Evolutionary conservation across 495 filamentous ascomycete genomes (phyloP).

Genomic region (Annulohypoxylon nitens): DNA sequence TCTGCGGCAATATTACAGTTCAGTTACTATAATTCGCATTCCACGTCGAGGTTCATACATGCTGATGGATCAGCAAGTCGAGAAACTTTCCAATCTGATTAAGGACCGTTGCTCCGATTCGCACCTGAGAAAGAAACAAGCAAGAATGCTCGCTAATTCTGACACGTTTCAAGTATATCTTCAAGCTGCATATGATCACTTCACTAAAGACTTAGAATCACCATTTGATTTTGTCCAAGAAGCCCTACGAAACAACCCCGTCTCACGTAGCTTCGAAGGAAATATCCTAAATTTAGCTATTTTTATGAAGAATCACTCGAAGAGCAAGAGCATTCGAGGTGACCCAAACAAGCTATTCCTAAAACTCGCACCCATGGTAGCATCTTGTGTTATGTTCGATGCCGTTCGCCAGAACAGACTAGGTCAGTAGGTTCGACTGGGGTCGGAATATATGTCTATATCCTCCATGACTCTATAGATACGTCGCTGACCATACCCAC

Average conservation of each 20-base stretch:
- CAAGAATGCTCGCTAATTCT: slow-evolving; percentile 5
- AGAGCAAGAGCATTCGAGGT: background rate
- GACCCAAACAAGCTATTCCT: slow-evolving; percentile 1
- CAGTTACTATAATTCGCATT: background rate
- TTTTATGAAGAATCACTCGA: slow-evolving; percentile 4
- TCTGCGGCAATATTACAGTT: background rate
- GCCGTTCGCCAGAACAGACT: slow-evolving; percentile 11
- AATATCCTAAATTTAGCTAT: slow-evolving; percentile 9
- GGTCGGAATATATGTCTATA: background rate
- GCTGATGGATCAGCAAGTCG: slow-evolving; percentile 18
- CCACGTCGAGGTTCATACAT: slow-evolving; percentile 14
- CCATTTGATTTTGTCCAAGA: slow-evolving; percentile 8
- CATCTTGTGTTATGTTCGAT: slow-evolving; percentile 10
- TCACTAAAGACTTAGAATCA: background rate
- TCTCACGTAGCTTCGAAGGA: slow-evolving; percentile 8
- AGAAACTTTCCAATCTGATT: background rate
- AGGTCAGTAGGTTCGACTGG: background rate
- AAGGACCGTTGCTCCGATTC: slow-evolving; percentile 6
- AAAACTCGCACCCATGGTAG: slow-evolving; percentile 1
- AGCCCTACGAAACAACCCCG: background rate
- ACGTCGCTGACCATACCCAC: background rate
- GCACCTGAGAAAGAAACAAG: slow-evolving; percentile 1
- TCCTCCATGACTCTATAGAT: background rate
- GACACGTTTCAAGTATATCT: slow-evolving; percentile 8
- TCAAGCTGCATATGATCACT: slow-evolving; percentile 6